Evolutionary conservation across 345 rosid genomes (phyloP).

Genomic region (Xanthoceras sorbifolium): DNA sequence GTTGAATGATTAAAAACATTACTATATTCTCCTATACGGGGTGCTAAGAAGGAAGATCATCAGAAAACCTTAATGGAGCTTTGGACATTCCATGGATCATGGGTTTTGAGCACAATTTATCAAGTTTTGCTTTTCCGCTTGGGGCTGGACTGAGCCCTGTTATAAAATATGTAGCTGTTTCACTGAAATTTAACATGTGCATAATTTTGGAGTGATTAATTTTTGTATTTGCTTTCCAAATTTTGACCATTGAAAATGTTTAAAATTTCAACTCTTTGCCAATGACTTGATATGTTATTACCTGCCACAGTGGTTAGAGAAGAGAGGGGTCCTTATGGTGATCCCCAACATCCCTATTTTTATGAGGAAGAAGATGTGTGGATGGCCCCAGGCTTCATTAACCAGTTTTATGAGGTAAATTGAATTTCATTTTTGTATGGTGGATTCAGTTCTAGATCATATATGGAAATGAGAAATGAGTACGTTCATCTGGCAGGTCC

Average conservation of each 20-base stretch:
- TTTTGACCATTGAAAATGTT: background rate
- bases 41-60: background rate
- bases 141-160: background rate
- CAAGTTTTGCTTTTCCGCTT: background rate
- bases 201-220: background rate
- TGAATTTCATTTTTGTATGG: slow-evolving; percentile 9
- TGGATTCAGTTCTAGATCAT: slow-evolving; percentile 14
- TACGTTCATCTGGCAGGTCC: slow-evolving; percentile 56
- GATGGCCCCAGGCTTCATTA: slow-evolving; percentile 98
- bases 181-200: background rate
- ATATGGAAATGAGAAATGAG: slow-evolving; percentile 16
- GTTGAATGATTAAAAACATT: background rate
- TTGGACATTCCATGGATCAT: background rate
- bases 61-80: background rate
- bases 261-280: background rate
- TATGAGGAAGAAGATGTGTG: slow-evolving; percentile 94
- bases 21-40: background rate
- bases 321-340: slow-evolving; percentile 82
- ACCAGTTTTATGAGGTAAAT: slow-evolving; percentile 83
- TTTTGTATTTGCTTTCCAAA: background rate
- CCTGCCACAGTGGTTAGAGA: slow-evolving; percentile 82
- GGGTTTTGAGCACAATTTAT: background rate
- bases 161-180: background rate
- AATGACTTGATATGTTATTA: slow-evolving; percentile 9
- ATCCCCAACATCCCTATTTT: slow-evolving; percentile 91